Base-by-base conservation (phyloP, 1,139 yeast genomes). In the Pichia sp. region DNA sequence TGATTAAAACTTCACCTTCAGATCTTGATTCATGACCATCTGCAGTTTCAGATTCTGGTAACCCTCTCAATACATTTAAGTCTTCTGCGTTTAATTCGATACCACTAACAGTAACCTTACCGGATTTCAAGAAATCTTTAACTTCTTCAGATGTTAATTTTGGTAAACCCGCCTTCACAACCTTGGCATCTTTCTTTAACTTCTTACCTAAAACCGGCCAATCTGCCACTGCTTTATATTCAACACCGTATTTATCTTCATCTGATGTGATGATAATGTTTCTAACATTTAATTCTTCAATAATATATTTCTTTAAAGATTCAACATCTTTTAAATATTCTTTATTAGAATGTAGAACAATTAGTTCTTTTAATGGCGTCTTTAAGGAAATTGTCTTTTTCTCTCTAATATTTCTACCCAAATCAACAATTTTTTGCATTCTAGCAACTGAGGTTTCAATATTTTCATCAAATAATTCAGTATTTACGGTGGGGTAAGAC, bases 201-300 rank as follows among this genome's bases (percentile, higher is more conserved):
- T 92, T 92, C 77, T 92, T 92, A 71, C 99, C 99, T 58, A 94
- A 78, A 18, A 89, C 88, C 47, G 97, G 95, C 99, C 99, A 94
- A 72, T 94, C 99, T 42, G 98, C 98, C 66, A 86, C 95, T 43
- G 92, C 97, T 53, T 79, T 80, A 73, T 90, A 92, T 64, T 84
- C 86, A 54, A 94, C 97, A 60, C 92, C 94, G 63, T 89, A 90
- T 63, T 84, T 82, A 59, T 77, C 83, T 72, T 94, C 99, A 63
- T 94, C 97, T 29, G 88, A 76, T 30, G 97, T 89, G 60, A 94
- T 83, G 59, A 88, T 72, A 51, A 94, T 68, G 59, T 86, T 92
- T 68, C 97, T 85, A 51, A 94, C 85, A 64, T 94, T 94, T 67
- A 94, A 79, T 71, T 94, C 98, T 59, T 90, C 97, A 54, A 77